These are phyloP conservation scores for Rhizopogon salebrosus DNA, from an alignment of 768 basidiomycete genomes.

Conservation along the genomic window DNA sequence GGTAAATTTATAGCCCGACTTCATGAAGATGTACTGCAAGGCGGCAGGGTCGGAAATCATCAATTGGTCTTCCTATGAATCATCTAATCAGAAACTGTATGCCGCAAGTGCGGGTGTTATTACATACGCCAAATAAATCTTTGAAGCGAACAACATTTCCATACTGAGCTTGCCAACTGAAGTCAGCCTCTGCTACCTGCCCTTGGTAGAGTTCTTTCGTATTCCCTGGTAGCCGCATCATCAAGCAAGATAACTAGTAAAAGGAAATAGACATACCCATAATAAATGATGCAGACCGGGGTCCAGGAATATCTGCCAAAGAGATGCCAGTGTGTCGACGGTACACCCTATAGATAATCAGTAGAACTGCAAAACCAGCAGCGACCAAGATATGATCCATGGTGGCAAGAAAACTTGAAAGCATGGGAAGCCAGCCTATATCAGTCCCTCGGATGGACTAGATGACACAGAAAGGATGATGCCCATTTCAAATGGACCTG, in stretches of 20 bases:
- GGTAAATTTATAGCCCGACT: slow-evolving; percentile 37
- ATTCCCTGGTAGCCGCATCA: slow-evolving; percentile 19
- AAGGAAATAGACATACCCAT: slow-evolving; percentile 6
- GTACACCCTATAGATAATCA: slow-evolving; percentile 4
- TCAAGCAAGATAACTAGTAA: slow-evolving; percentile 14
- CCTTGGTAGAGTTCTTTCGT: slow-evolving; percentile 23
- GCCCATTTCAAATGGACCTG: neutral
- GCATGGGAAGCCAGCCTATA: neutral
- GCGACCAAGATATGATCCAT: slow-evolving; percentile 8
- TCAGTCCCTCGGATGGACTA: neutral
- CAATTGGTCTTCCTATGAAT: slow-evolving; percentile 38
- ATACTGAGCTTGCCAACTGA: slow-evolving; percentile 26
- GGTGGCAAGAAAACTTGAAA: neutral
- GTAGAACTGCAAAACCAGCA: slow-evolving; percentile 6
- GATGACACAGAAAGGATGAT: slow-evolving; percentile 10
- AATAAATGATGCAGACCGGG: slow-evolving; percentile 17
- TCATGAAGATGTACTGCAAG: slow-evolving; percentile 32
- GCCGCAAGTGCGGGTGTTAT: neutral
- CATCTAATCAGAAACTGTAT: slow-evolving; percentile 6
- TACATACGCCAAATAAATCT: slow-evolving; percentile 19
- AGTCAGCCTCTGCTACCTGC: slow-evolving; percentile 20
- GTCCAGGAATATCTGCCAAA: slow-evolving; percentile 14
- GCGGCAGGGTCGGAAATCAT: slow-evolving; percentile 46
- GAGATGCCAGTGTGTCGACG: slow-evolving; percentile 1
- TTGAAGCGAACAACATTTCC: slow-evolving; percentile 26